A percentile compares a stretch with the other conserved stretches of the same genome.
Conservation (phyloP, 352 stramenopile genomes). For the Lagenidium giganteum region DNA sequence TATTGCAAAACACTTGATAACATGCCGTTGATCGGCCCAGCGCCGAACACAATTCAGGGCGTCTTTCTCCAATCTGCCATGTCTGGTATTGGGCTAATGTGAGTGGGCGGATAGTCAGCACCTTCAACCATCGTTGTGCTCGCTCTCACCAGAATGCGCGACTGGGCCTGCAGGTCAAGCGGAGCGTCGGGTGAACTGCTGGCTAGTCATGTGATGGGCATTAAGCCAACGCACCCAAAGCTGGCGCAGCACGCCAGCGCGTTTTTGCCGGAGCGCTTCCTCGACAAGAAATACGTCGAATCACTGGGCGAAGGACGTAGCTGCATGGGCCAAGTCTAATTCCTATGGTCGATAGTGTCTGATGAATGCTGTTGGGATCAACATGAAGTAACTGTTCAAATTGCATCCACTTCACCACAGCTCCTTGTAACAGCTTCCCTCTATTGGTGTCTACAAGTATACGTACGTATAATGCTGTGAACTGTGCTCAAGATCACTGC, state of each 20-base stretch:
- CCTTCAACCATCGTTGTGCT: background rate
- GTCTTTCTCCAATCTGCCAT: slow-evolving; percentile 73
- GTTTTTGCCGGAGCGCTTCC: slow-evolving; percentile 62
- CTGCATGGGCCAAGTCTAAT: slow-evolving; percentile 58
- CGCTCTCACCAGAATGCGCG: too few species aligned
- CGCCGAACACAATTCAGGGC: slow-evolving; percentile 47
- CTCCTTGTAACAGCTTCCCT: too few species aligned
- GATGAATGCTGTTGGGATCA: too few species aligned
- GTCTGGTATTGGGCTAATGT: slow-evolving; percentile 71
- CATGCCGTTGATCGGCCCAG: slow-evolving; percentile 60
- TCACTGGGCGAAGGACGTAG: slow-evolving; percentile 42
- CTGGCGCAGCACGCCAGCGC: slow-evolving; percentile 43
- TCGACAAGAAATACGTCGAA: slow-evolving; percentile 47
- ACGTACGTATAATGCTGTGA: too few species aligned
- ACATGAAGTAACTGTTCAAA: too few species aligned
- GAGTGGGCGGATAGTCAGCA: background rate
- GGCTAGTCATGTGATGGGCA: slow-evolving; percentile 56
- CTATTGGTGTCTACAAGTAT: too few species aligned
- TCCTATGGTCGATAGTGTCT: too few species aligned
- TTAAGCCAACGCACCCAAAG: slow-evolving; percentile 28
- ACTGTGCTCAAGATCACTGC: too few species aligned
- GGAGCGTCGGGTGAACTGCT: slow-evolving; percentile 61
- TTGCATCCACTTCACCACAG: too few species aligned
- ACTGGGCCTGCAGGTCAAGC: slow-evolving; percentile 55
- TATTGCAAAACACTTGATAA: slow-evolving; percentile 82